phyloP scores from a whole-genome alignment of 129 eudicot genomes.

The Helianthus tuberosus region DNA sequence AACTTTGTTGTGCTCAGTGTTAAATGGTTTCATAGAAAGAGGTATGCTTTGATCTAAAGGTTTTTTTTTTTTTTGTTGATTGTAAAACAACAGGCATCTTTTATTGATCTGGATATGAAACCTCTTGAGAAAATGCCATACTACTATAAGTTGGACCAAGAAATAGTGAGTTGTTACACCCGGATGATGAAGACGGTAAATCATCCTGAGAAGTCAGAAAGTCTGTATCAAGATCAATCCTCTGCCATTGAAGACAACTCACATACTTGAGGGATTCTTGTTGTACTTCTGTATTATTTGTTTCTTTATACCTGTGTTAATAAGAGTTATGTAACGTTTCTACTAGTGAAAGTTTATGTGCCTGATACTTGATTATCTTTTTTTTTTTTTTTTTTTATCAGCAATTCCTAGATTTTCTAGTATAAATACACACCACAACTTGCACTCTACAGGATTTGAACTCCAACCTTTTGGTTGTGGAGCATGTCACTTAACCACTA shows the following conservation, averaged over 20 bases:
- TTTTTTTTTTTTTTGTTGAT: neutral
- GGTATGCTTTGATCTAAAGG: neutral
- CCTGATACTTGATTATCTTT: no score
- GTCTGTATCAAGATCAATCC: conserved; percentile 21
- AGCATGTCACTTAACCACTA: no score
- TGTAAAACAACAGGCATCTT: conserved; percentile 58
- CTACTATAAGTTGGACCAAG: conserved; percentile 78
- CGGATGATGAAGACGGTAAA: conserved; percentile 41
- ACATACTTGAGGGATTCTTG: conserved; percentile 26
- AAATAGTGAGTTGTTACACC: conserved; percentile 59
- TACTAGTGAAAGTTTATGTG: no score
- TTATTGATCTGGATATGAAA: conserved; percentile 90
- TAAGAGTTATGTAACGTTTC: neutral
- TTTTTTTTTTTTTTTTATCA: no score
- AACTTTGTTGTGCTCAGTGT: neutral
- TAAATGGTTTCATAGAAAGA: neutral
- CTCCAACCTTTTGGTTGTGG: no score
- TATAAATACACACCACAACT: no score
- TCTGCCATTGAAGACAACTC: conserved; percentile 31
- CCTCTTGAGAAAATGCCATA: conserved; percentile 79
- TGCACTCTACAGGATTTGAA: no score
- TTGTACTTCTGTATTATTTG: conserved; percentile 20
- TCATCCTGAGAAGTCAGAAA: conserved; percentile 32
- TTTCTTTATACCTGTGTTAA: neutral
- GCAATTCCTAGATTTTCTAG: no score